phyloP scores from a whole-genome alignment of 1,284 basidiomycete genomes.

The Ustilago trichophora region DNA sequence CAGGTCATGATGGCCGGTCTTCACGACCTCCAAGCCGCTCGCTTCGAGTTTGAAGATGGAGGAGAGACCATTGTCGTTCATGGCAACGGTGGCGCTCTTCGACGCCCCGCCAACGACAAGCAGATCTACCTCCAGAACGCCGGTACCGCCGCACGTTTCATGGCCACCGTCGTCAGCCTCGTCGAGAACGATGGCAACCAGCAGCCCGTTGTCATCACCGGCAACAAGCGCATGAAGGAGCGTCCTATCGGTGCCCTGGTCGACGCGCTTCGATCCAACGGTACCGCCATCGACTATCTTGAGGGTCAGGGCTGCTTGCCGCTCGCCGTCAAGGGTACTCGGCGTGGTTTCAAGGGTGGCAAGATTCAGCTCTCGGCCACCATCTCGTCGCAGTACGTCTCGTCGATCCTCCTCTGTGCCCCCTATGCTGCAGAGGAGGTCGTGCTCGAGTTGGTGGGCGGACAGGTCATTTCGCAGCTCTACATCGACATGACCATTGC shows the following conservation, averaged over 20 bases:
- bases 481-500: slow-evolving; percentile 99
- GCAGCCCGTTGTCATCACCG: slow-evolving; percentile 76
- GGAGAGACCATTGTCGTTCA: slow-evolving; percentile 91
- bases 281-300: slow-evolving; percentile 79
- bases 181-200: slow-evolving; percentile 39
- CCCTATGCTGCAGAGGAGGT: slow-evolving; percentile 87
- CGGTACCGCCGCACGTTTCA: slow-evolving; percentile 96
- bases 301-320: slow-evolving; percentile 87
- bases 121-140: slow-evolving; percentile 96
- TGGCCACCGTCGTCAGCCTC: slow-evolving; percentile 92
- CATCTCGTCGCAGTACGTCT: slow-evolving; percentile 98
- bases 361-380: slow-evolving; percentile 88
- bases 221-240: slow-evolving; percentile 98
- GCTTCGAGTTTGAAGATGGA: slow-evolving; percentile 88
- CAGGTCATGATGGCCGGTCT: slow-evolving; percentile 99
- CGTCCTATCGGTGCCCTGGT: slow-evolving; percentile 92
- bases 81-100: slow-evolving; percentile 83
- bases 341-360: slow-evolving; percentile 79
- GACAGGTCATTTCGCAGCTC: slow-evolving; percentile 94
- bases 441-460: slow-evolving; percentile 87
- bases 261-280: slow-evolving; percentile 84
- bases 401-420: slow-evolving; percentile 92
- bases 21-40: slow-evolving; percentile 78
- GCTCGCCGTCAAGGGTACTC: slow-evolving; percentile 76
- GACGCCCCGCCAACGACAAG: slow-evolving; percentile 71